Conservation (phyloP, 202 grass and related monocot species). For the Carex sylvatica region DNA sequence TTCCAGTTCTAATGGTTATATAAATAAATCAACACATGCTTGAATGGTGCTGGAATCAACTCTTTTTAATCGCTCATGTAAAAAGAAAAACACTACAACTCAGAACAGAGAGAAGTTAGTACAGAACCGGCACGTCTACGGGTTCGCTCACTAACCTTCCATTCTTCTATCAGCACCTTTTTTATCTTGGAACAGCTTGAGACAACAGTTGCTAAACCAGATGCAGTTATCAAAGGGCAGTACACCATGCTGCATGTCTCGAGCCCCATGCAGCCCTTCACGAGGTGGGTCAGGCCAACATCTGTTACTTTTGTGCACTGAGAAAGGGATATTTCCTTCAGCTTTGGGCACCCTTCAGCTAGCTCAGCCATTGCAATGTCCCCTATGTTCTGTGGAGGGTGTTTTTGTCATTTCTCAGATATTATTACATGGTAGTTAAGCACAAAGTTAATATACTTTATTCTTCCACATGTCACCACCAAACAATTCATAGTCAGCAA, state of each 20-base stretch:
- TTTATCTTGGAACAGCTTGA: constrained; percentile 70
- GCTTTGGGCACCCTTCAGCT: constrained; percentile 47
- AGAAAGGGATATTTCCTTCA: constrained; percentile 61
- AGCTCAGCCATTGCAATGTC: constrained; percentile 77
- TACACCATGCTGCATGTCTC: constrained; percentile 68
- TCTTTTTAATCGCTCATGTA: not conserved
- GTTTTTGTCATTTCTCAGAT: not conserved
- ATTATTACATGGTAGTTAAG: not conserved
- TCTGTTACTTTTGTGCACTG: constrained; percentile 64
- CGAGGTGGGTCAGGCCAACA: constrained; percentile 65
- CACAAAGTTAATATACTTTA: not conserved
- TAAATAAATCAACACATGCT: not conserved
- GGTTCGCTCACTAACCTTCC: constrained; percentile 77
- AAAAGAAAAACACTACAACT: constrained; percentile 33
- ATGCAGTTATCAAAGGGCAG: constrained; percentile 50
- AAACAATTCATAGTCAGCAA: not conserved
- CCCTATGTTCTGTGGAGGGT: constrained; percentile 44
- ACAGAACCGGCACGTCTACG: constrained; percentile 50
- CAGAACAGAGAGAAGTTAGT: constrained; percentile 58
- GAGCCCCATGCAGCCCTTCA: constrained; percentile 48
- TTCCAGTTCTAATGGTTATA: not conserved
- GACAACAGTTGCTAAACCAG: constrained; percentile 67
- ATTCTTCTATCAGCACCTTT: constrained; percentile 71
- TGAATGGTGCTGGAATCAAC: not conserved
- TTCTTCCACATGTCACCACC: not conserved